Percentiles rank a stretch among this genome's conserved stretches.
phyloP scores from a whole-genome alignment of 2,329 filamentous ascomycete genomes.

The Fusarium sp. region DNA sequence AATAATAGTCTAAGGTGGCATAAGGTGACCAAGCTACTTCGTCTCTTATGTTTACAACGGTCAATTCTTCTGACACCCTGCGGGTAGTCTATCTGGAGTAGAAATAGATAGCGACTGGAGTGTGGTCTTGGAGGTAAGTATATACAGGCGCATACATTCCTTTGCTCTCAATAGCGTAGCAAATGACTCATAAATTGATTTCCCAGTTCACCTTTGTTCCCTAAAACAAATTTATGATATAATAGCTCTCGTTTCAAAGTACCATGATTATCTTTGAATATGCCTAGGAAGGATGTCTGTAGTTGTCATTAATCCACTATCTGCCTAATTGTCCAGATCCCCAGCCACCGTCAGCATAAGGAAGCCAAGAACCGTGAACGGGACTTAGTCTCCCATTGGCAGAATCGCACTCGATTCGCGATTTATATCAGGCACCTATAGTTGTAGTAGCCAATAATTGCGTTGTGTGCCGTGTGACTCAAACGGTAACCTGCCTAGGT shows the following conservation, averaged over 20 bases:
- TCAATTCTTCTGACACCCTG: too few relatives aligned
- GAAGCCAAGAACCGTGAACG: background rate
- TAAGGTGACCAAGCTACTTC: too few relatives aligned
- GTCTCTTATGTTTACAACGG: too few relatives aligned
- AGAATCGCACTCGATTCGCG: background rate
- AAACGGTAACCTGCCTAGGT: background rate
- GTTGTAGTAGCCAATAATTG: background rate
- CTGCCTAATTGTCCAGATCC: background rate
- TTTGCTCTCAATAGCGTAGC: background rate
- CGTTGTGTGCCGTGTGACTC: background rate
- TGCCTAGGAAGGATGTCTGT: background rate
- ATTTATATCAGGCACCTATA: constrained; percentile 15
- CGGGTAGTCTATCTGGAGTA: background rate
- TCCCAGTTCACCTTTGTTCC: too few relatives aligned
- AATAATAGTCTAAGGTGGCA: too few relatives aligned
- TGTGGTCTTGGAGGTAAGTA: background rate
- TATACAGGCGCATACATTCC: background rate
- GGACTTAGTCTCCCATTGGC: background rate
- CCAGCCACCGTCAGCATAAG: constrained; percentile 3
- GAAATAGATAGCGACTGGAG: background rate
- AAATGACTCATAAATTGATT: background rate
- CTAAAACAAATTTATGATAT: background rate
- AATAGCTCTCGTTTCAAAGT: too few relatives aligned
- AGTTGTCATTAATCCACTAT: background rate
- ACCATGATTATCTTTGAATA: background rate